A percentile compares a stretch with the other conserved stretches of the same genome.
Evolutionary conservation across 1,284 basidiomycete genomes (phyloP).

Genomic region (Puccinia hordei): DNA sequence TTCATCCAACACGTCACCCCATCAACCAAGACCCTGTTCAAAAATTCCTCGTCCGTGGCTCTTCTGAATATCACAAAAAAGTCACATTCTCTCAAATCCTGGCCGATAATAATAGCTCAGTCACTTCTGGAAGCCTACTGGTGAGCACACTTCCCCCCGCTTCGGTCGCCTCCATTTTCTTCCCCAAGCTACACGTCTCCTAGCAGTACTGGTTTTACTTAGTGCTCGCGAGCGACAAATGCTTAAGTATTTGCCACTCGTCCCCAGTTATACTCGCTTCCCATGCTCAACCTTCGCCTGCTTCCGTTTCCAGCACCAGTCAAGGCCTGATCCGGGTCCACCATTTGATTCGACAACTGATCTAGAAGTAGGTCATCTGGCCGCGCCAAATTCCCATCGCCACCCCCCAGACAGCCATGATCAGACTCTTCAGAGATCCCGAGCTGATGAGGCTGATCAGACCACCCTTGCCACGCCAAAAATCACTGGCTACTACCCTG

Average conservation of each 20-base stretch:
- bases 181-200: neutral
- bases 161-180: neutral
- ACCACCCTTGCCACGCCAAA: constrained; percentile 6
- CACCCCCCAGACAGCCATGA: neutral
- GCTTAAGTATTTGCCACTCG: constrained; percentile 22
- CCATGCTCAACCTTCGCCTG: constrained; percentile 23
- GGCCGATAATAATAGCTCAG: neutral
- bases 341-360: neutral
- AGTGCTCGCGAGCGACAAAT: constrained; percentile 8
- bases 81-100: neutral
- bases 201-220: too few relatives aligned
- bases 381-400: neutral
- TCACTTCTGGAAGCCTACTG: neutral
- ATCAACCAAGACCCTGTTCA: neutral
- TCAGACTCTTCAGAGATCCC: neutral
- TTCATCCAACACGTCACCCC: neutral
- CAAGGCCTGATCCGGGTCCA: neutral
- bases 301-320: constrained; percentile 25
- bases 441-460: neutral
- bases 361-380: neutral
- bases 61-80: neutral
- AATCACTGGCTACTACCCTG: constrained; percentile 1
- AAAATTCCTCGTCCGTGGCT: neutral
- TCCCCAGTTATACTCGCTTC: constrained; percentile 5
- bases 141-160: neutral